Base-by-base conservation (phyloP, 768 basidiomycete genomes). In the Cystobasidium onofrii region DNA sequence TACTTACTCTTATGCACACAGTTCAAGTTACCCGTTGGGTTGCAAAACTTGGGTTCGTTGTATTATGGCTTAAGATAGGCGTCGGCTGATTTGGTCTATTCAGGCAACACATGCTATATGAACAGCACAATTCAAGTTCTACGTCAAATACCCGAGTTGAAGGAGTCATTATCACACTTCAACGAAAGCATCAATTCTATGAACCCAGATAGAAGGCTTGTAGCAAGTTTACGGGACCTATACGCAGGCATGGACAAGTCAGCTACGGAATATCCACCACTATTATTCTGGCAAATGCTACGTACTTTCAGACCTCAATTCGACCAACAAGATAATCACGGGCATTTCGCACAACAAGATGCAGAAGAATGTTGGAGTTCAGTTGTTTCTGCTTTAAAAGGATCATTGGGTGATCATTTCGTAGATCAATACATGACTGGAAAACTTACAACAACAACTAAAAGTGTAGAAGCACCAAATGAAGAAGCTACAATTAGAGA, bases 31-130 rank as follows among this genome's bases (percentile, higher is more conserved):
- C 92, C 92, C 1, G 90, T 90, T 65, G 92, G 92, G 18, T 82
- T 95, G 64, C 84, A 83, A 79, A 95, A 95, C 74, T 72, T 81
- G 15, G 80, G 80, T 75, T n/a, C n/a, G n/a, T n/a, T n/a, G n/a
- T n/a, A n/a, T n/a, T n/a, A n/a, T n/a, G n/a, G n/a, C n/a, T n/a
- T n/a, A n/a, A n/a, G n/a, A n/a, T n/a, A n/a, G n/a, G n/a, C n/a
- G n/a, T 39, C 44, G 31, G 57, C 12, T 46, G 63, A 72, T 62
- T 46, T 46, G 15, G 9, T 52, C 1, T 87, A 86, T 78, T 83
- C 94, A 43, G 93, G 95, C 41, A 97, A 97, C 80, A 97, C 94
- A 0, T 97, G 95, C 79, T 99, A 99, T 82, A 92, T 97, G 89
- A 98, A 95, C 80, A 88, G 96, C 0, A 92, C 91, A 1, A 84